These are phyloP conservation scores for Fusarium beomiforme DNA, from an alignment of 2,329 filamentous ascomycete genomes.

Conservation along the genomic window DNA sequence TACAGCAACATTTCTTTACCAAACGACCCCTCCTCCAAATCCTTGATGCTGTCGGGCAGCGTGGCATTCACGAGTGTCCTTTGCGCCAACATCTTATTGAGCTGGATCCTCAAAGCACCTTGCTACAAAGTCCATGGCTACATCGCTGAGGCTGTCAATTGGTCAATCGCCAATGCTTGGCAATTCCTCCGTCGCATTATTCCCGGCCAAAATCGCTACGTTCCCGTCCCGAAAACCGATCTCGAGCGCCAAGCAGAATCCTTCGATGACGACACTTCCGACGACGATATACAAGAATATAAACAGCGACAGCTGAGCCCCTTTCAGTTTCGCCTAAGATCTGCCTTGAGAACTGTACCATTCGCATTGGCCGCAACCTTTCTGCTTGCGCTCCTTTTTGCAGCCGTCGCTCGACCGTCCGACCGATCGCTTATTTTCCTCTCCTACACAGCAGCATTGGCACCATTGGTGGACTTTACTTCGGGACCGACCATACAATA, in stretches of 20 bases:
- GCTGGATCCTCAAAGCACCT: slow-evolving; percentile 43
- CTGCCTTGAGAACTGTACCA: background rate
- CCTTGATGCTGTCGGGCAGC: slow-evolving; percentile 46
- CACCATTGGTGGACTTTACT: slow-evolving; percentile 49
- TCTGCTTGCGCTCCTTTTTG: slow-evolving; percentile 35
- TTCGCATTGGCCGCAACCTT: background rate
- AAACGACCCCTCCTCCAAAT: slow-evolving; percentile 45
- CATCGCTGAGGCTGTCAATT: slow-evolving; percentile 41
- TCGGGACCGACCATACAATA: slow-evolving; percentile 41
- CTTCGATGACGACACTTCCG: background rate
- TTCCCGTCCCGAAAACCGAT: slow-evolving; percentile 24
- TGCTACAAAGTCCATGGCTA: slow-evolving; percentile 33
- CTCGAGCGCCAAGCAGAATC: background rate
- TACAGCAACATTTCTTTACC: slow-evolving; percentile 48
- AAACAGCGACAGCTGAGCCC: background rate
- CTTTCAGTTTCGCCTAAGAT: background rate
- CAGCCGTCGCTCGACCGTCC: slow-evolving; percentile 39
- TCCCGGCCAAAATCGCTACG: slow-evolving; percentile 13
- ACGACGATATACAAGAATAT: background rate
- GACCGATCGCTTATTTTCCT: slow-evolving; percentile 48
- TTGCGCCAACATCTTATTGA: slow-evolving; percentile 15
- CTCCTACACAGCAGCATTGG: slow-evolving; percentile 48
- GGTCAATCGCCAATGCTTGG: slow-evolving; percentile 31
- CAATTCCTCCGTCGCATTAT: slow-evolving; percentile 8
- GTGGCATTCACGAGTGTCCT: slow-evolving; percentile 40